Percentiles rank a stretch among this genome's conserved stretches.
phyloP scores from a whole-genome alignment of 352 stramenopile genomes.

The Labyrinthula sp. region DNA sequence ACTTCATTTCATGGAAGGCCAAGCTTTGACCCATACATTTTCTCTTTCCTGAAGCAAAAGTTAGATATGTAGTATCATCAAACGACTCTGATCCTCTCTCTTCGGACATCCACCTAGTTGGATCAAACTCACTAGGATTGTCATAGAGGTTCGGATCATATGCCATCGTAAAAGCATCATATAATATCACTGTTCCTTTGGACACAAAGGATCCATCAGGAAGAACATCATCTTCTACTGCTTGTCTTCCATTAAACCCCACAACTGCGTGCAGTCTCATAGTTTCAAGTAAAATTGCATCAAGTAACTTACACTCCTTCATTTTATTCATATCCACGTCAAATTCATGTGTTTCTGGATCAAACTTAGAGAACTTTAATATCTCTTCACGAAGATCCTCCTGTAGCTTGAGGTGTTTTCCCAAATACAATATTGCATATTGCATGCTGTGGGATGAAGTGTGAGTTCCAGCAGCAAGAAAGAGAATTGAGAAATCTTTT shows the following conservation, averaged over 20 bases:
- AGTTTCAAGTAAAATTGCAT: constrained; percentile 42
- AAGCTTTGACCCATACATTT: constrained; percentile 41
- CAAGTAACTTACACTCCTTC: constrained; percentile 41
- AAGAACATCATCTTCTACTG: constrained; percentile 39
- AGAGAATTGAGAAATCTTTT: constrained; percentile 48
- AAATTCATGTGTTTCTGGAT: constrained; percentile 11
- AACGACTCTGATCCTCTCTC: too few species aligned
- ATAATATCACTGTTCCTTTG: constrained; percentile 30
- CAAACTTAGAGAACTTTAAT: constrained; percentile 35
- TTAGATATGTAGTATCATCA: too few species aligned
- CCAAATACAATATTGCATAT: constrained; percentile 41
- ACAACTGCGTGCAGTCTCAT: constrained; percentile 48
- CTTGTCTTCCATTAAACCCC: constrained; percentile 40
- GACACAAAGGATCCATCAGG: constrained; percentile 46
- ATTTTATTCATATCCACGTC: constrained; percentile 34
- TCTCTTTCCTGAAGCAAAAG: constrained; percentile 45
- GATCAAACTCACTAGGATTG: constrained; percentile 43
- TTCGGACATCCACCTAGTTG: constrained; percentile 44
- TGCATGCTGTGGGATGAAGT: constrained; percentile 44
- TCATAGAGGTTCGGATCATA: constrained; percentile 45
- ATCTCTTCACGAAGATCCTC: constrained; percentile 40
- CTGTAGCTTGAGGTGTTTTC: constrained; percentile 39
- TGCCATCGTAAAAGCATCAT: constrained; percentile 42
- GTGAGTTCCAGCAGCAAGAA: constrained; percentile 48
- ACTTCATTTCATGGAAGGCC: constrained; percentile 50